A percentile compares a stretch with the other conserved stretches of the same genome.
Conservation (phyloP, 805 yeast genomes). For the Schwanniomyces polymorphus region DNA sequence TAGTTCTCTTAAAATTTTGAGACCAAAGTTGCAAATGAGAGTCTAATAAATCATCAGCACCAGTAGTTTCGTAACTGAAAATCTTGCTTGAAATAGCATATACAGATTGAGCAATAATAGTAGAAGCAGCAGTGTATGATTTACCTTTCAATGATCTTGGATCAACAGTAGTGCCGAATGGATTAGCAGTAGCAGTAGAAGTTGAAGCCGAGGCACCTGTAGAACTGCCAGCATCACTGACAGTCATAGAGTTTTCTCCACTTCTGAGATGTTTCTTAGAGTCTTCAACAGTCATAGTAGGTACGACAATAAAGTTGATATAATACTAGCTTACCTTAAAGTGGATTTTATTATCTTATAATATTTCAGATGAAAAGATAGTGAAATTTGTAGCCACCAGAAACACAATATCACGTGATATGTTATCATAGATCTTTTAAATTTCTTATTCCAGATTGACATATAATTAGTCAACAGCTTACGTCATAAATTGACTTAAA, state of each 20-base stretch:
- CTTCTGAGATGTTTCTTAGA: neutral
- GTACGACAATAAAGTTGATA: neutral
- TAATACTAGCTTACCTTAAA: neutral
- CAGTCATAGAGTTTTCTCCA: slow-evolving; percentile 1
- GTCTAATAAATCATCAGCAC: slow-evolving; percentile 62
- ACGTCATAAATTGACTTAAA: neutral
- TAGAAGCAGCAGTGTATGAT: slow-evolving; percentile 54
- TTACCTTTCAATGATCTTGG: slow-evolving; percentile 50
- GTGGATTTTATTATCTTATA: neutral
- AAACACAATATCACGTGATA: slow-evolving; percentile 4
- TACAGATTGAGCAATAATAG: slow-evolving; percentile 54
- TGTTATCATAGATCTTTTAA: slow-evolving; percentile 2
- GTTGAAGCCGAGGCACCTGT: neutral
- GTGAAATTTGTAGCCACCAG: neutral
- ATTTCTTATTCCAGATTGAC: neutral
- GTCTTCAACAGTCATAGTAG: slow-evolving; percentile 5
- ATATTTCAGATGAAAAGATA: neutral
- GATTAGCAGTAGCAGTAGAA: slow-evolving; percentile 24
- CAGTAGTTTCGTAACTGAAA: slow-evolving; percentile 69
- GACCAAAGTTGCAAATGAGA: slow-evolving; percentile 63
- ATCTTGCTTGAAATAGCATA: slow-evolving; percentile 52
- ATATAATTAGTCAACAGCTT: neutral
- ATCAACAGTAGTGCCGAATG: slow-evolving; percentile 64
- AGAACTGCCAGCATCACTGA: slow-evolving; percentile 1
- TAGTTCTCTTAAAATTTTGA: slow-evolving; percentile 45